Evolutionary conservation across 306 rosid genomes (phyloP).

Genomic region (Cyamopsis tetragonoloba): DNA sequence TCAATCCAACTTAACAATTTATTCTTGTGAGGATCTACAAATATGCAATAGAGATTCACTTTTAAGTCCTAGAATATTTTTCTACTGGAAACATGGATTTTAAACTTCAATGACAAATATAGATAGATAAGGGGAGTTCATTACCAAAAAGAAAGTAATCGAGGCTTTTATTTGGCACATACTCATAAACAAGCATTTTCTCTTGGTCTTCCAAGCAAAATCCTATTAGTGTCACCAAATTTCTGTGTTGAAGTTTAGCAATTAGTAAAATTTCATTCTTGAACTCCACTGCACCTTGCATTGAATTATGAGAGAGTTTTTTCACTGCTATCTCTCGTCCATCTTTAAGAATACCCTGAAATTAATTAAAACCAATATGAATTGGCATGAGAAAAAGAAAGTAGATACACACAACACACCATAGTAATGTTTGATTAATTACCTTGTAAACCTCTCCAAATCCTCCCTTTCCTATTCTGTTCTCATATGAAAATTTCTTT

Average conservation of each 20-base stretch:
- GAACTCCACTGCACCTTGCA: constrained; percentile 49
- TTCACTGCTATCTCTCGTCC: constrained; percentile 54
- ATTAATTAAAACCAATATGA: background rate
- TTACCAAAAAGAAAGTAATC: constrained; percentile 48
- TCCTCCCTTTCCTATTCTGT: constrained; percentile 51
- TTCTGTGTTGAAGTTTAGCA: constrained; percentile 59
- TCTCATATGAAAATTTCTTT: constrained; percentile 36
- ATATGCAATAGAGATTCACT: background rate
- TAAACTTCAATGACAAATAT: background rate
- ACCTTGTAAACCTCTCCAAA: constrained; percentile 61
- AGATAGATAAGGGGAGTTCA: background rate
- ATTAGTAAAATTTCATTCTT: constrained; percentile 51
- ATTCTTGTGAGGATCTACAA: constrained; percentile 28
- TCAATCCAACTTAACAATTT: constrained; percentile 33
- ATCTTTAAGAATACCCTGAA: constrained; percentile 41
- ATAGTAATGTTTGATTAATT: background rate
- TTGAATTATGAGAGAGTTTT: constrained; percentile 40
- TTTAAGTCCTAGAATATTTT: background rate
- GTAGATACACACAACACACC: background rate
- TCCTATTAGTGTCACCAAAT: constrained; percentile 48
- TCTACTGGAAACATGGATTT: background rate
- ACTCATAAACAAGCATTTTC: constrained; percentile 58
- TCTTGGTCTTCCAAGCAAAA: constrained; percentile 49
- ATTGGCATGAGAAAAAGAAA: background rate
- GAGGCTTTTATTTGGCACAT: constrained; percentile 49